Conservation (phyloP, 345 rosid species). For the Salix caprea region DNA sequence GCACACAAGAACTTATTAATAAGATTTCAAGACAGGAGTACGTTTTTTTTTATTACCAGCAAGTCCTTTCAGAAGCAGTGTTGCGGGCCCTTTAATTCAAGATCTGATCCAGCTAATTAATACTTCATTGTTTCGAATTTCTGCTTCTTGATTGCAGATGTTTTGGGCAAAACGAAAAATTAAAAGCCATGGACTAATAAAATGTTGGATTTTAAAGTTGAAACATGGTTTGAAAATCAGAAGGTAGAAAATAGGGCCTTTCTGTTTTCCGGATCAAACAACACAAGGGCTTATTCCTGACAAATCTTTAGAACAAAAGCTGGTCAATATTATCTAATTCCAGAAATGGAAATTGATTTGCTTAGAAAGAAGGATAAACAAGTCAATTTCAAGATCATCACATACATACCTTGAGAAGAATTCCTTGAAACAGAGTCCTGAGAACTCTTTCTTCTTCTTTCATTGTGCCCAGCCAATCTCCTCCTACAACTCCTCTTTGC, state of each 20-base stretch:
- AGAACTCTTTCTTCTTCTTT: slow-evolving; percentile 57
- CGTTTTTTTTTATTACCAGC: background rate
- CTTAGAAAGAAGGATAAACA: background rate
- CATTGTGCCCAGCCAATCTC: slow-evolving; percentile 66
- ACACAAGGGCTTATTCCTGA: background rate
- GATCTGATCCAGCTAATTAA: background rate
- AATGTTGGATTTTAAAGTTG: background rate
- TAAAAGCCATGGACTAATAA: background rate
- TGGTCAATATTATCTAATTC: background rate
- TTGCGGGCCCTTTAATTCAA: background rate
- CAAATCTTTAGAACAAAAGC: background rate
- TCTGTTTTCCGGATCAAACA: background rate
- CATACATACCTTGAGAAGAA: slow-evolving; percentile 39
- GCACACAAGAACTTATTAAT: background rate
- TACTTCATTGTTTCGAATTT: background rate
- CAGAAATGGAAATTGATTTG: background rate
- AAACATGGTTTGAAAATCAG: background rate
- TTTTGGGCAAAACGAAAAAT: background rate
- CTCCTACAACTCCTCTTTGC: slow-evolving; percentile 64
- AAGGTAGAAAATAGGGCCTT: background rate
- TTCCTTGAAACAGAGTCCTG: slow-evolving; percentile 36
- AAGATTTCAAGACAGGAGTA: background rate
- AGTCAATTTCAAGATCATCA: background rate
- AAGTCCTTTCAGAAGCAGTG: background rate
- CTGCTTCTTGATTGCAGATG: background rate